Conservation (phyloP, 345 rosid species). For the Linum lewisii region DNA sequence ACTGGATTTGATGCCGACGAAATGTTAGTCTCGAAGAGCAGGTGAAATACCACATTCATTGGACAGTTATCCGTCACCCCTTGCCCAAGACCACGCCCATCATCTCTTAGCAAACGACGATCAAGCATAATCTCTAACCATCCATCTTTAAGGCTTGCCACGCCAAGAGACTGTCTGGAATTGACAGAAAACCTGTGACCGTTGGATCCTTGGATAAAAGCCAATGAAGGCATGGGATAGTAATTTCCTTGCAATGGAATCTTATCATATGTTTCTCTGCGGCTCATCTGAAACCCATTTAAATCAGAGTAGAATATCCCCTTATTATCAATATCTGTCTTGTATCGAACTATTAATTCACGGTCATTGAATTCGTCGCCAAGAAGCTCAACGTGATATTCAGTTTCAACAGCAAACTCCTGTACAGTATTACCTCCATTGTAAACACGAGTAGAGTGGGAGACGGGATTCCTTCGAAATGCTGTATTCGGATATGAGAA, state of each 20-base stretch:
- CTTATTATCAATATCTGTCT: conserved; percentile 56
- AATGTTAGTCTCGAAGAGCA: conserved; percentile 55
- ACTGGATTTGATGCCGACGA: conserved; percentile 39
- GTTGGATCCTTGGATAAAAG: conserved; percentile 77
- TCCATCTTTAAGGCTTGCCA: conserved; percentile 64
- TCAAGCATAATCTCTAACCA: conserved; percentile 98
- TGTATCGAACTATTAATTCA: conserved; percentile 82
- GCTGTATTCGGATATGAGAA: conserved; percentile 71
- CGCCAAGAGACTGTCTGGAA: conserved; percentile 88
- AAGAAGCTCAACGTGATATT: conserved; percentile 88
- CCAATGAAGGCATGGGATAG: conserved; percentile 95
- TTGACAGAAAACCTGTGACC: conserved; percentile 82
- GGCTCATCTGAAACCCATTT: conserved; percentile 97
- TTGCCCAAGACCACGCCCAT: conserved; percentile 98
- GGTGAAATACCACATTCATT: conserved; percentile 63
- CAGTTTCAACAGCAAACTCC: conserved; percentile 63
- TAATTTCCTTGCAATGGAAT: conserved; percentile 96
- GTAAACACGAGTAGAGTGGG: conserved; percentile 69
- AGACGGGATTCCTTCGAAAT: conserved; percentile 62
- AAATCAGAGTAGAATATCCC: conserved; percentile 76
- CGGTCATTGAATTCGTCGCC: conserved; percentile 55
- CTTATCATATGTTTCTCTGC: conserved; percentile 90
- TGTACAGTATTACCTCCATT: conserved; percentile 50
- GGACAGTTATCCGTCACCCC: conserved; percentile 90
- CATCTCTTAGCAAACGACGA: conserved; percentile 71